These are phyloP conservation scores for Chytriomyces confervae DNA, from an alignment of 192 early-diverging fungal species.

Conservation along the genomic window DNA sequence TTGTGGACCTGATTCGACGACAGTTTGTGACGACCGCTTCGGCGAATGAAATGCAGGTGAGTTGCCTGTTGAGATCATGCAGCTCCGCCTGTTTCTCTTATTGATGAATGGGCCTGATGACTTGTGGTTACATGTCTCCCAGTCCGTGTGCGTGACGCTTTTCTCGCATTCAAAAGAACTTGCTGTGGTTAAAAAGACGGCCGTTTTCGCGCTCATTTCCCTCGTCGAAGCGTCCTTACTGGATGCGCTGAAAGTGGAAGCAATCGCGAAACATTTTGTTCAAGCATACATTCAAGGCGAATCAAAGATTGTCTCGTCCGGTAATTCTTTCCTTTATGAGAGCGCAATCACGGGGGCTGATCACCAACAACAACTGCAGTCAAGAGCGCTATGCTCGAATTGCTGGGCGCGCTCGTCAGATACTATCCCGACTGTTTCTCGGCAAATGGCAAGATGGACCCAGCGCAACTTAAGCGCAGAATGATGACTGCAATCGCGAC, in stretches of 20 bases:
- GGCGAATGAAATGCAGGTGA: constrained; percentile 42
- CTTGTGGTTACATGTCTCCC: background rate
- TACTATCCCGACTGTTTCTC: constrained; percentile 28
- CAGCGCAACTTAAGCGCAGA: constrained; percentile 31
- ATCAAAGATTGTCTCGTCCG: constrained; percentile 41
- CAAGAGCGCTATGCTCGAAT: constrained; percentile 42
- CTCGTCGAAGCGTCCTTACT: constrained; percentile 33
- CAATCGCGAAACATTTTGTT: constrained; percentile 40
- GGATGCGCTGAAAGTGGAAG: constrained; percentile 27
- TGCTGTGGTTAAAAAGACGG: constrained; percentile 34
- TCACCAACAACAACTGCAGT: constrained; percentile 25
- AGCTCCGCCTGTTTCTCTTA: background rate
- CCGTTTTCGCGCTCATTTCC: constrained; percentile 32
- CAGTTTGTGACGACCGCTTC: constrained; percentile 17
- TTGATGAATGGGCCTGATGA: background rate
- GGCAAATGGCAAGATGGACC: constrained; percentile 27
- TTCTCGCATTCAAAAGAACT: constrained; percentile 42
- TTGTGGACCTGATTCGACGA: constrained; percentile 28
- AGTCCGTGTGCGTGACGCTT: constrained; percentile 20
- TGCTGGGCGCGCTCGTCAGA: constrained; percentile 37
- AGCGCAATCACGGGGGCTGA: background rate
- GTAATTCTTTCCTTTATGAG: constrained; percentile 5
- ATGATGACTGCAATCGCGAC: constrained; percentile 25
- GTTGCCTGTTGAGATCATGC: background rate
- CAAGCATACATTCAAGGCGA: constrained; percentile 37